Evolutionary conservation across 768 basidiomycete genomes (phyloP).

Genomic region (Tulasnella sp.): DNA sequence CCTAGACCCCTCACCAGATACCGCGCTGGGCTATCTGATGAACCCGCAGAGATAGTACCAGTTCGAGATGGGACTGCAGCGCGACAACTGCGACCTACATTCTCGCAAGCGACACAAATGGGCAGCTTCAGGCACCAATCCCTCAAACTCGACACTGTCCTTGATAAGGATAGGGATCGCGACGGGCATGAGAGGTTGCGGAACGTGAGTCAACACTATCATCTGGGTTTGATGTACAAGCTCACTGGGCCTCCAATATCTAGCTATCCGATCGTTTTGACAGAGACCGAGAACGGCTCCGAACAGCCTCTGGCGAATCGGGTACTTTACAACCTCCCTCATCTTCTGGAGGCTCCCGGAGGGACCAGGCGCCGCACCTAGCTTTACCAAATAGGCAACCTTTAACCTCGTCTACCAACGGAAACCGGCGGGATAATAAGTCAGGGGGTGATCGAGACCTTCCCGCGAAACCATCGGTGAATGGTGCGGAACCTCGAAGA

Average conservation of each 20-base stretch:
- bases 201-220: constrained; percentile 40
- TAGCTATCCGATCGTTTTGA: constrained; percentile 84
- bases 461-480: neutral
- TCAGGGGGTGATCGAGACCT: neutral
- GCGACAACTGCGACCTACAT: constrained; percentile 45
- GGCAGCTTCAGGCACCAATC: constrained; percentile 81
- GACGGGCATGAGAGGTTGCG: constrained; percentile 71
- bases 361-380: too few species aligned
- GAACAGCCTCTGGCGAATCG: constrained; percentile 22
- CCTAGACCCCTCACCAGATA: neutral
- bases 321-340: neutral
- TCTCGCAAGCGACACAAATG: constrained; percentile 83
- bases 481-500: neutral
- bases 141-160: constrained; percentile 38
- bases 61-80: constrained; percentile 37
- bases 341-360: too few species aligned
- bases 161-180: constrained; percentile 38
- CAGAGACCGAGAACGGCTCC: constrained; percentile 39
- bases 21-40: constrained; percentile 49
- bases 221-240: neutral
- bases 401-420: neutral
- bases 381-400: neutral
- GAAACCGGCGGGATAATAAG: constrained; percentile 14
- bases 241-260: neutral
- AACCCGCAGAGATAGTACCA: constrained; percentile 36